A percentile compares a stretch with the other conserved stretches of the same genome.
These are phyloP conservation scores for Neurospora africana DNA, from an alignment of 495 filamentous ascomycete genomes.

Conservation along the genomic window DNA sequence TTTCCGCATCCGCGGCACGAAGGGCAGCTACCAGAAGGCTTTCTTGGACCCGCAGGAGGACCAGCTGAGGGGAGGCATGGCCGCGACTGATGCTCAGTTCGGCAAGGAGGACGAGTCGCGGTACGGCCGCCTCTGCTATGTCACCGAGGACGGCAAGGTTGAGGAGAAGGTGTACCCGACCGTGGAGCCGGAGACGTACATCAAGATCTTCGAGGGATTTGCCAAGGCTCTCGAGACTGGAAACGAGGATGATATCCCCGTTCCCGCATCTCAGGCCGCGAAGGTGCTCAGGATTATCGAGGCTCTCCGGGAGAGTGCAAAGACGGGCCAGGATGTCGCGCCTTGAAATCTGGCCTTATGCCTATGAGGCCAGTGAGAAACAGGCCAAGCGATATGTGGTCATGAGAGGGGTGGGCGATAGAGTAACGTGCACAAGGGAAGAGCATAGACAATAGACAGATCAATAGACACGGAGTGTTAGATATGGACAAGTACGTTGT, in stretches of 20 bases:
- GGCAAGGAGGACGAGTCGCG: constrained; percentile 48
- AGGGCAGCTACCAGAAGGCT: constrained; percentile 73
- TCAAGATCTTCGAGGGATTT: constrained; percentile 60
- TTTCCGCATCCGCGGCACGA: constrained; percentile 72
- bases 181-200: constrained; percentile 59
- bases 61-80: constrained; percentile 60
- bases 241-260: constrained; percentile 50
- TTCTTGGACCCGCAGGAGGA: constrained; percentile 76
- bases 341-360: not conserved
- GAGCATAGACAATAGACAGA: not conserved
- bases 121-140: constrained; percentile 31
- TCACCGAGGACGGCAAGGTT: constrained; percentile 27
- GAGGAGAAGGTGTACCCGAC: constrained; percentile 42
- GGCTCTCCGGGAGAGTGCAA: constrained; percentile 56
- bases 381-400: not conserved
- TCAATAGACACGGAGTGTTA: not conserved
- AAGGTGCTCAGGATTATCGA: constrained; percentile 70
- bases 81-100: constrained; percentile 53
- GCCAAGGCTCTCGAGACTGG: constrained; percentile 53
- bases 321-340: constrained; percentile 49
- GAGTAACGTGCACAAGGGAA: too few species aligned
- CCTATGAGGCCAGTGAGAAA: not conserved
- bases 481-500: not conserved
- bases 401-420: not conserved
- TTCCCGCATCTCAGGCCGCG: constrained; percentile 58